Base-by-base conservation (phyloP, 177 flowering plant genomes). In the Telopea speciosissima region DNA sequence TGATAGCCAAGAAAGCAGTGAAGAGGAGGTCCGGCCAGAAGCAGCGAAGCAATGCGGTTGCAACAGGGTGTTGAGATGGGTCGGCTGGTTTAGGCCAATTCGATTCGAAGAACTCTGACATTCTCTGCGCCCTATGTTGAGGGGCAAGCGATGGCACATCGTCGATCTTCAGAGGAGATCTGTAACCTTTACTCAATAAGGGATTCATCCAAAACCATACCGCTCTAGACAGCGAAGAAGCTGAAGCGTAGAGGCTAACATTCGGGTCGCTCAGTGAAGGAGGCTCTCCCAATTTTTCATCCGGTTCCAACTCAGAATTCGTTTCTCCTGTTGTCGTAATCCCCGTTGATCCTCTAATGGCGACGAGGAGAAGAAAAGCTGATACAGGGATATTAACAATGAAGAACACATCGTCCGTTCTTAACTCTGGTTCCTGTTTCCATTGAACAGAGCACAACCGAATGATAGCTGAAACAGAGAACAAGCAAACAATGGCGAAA, bases 161-260 rank as follows among this genome's bases (percentile, higher is more conserved):
- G 6, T 90, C 92, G 16, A 84, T 56, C 62, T 74, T 85, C 3
- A 95, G 83, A 44, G 98, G 88, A 3, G 84, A 65, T 72, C 80
- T 81, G 79, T 89, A 87, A 14, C 99, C 99, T 78, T 88, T 88
- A 33, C 79, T 79, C 52, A 95, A 73, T 45, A 95, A 62, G 1
- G 98, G 96, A 74, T 89, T 95, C 90, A 95, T 79, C 99, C 98
- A 93, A 16, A 83, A 56, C 96, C 90, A 93, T 21, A 83, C 77
- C 14, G 90, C 78, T 74, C 85, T 89, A 1, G 98, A 95, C 0
- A 93, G 0, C 13, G 83, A 3, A 17, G 89, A 84, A 40, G 98
- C 99, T 0, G 91, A 79, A 69, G 96, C 89, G 68, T 80, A 95
- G 0, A 80, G 81, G 16, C 76, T 83, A 19, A 83, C 84, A 67